Percentiles rank a stretch among this genome's conserved stretches.
Conservation (phyloP, 2,329 filamentous ascomycete species). For the Calonectria fujianensis region DNA sequence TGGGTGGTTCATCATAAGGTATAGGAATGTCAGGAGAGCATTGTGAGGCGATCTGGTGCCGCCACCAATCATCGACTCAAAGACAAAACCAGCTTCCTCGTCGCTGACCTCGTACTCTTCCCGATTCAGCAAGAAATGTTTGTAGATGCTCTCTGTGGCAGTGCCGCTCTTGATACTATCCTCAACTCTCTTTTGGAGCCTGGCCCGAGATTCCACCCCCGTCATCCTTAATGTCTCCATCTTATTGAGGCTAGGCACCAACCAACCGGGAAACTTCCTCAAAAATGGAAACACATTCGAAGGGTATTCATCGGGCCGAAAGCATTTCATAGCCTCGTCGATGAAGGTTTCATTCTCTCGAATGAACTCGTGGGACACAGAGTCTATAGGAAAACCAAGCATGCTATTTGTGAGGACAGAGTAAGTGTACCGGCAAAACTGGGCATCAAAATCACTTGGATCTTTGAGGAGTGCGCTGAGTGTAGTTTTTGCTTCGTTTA, state of each 20-base stretch:
- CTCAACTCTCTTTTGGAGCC: neutral
- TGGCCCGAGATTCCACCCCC: neutral
- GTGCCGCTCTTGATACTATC: neutral
- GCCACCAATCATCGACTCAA: neutral
- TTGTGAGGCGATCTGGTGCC: neutral
- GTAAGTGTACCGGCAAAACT: neutral
- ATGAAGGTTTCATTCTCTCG: neutral
- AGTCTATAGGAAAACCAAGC: neutral
- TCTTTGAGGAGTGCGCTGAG: neutral
- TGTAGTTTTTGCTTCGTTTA: neutral
- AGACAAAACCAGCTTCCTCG: neutral
- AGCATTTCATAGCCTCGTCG: neutral
- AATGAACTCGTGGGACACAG: neutral
- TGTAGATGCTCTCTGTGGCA: neutral
- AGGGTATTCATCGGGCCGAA: neutral
- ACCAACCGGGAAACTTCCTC: neutral
- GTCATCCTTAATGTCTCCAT: neutral
- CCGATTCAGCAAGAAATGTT: neutral
- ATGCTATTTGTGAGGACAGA: neutral
- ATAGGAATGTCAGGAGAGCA: neutral
- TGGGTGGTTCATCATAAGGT: neutral
- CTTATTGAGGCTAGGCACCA: neutral
- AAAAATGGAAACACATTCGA: neutral
- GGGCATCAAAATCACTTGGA: neutral
- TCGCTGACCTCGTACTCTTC: neutral